Evolutionary conservation across 2,329 filamentous ascomycete genomes (phyloP).

Genomic region (Aspergillus niger): DNA sequence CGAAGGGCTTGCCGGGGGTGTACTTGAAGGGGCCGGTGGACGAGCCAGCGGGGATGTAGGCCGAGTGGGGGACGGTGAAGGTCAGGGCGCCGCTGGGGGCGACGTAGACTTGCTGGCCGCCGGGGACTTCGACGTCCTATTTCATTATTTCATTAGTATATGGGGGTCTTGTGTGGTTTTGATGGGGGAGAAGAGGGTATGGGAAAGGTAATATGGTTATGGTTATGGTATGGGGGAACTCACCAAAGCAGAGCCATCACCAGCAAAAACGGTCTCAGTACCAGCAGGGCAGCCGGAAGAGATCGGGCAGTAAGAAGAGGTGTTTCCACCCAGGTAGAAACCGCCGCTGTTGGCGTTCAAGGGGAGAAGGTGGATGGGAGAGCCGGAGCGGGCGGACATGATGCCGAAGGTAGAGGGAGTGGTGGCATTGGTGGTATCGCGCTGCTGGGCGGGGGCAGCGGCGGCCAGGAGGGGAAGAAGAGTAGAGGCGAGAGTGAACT

Average conservation of each 20-base stretch:
- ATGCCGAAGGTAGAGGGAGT: constrained; percentile 40
- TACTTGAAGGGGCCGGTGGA: constrained; percentile 53
- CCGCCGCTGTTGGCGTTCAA: constrained; percentile 52
- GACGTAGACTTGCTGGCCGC: constrained; percentile 65
- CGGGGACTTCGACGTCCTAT: constrained; percentile 58
- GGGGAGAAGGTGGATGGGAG: constrained; percentile 51
- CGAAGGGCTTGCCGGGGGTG: constrained; percentile 28
- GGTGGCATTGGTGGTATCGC: constrained; percentile 1
- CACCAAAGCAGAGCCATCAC: constrained; percentile 42
- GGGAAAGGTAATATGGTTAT: too few species aligned
- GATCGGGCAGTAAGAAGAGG: constrained; percentile 54
- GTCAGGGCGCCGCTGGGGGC: constrained; percentile 55
- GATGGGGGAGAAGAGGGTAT: too few species aligned
- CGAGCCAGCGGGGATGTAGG: constrained; percentile 54
- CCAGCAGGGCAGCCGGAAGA: constrained; percentile 48
- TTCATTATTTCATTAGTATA: too few species aligned
- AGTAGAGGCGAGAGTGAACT: constrained; percentile 24
- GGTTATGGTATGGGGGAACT: neutral
- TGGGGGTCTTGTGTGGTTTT: too few species aligned
- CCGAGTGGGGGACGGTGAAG: constrained; percentile 61
- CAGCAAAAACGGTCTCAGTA: constrained; percentile 50
- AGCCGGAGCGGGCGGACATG: constrained; percentile 49
- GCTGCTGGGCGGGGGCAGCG: constrained; percentile 24
- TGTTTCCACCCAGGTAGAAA: constrained; percentile 54
- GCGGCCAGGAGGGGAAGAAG: constrained; percentile 32